A percentile compares a stretch with the other conserved stretches of the same genome.
Evolutionary conservation across 306 rosid species (phyloP).

Genomic region (Lablab purpureus): DNA sequence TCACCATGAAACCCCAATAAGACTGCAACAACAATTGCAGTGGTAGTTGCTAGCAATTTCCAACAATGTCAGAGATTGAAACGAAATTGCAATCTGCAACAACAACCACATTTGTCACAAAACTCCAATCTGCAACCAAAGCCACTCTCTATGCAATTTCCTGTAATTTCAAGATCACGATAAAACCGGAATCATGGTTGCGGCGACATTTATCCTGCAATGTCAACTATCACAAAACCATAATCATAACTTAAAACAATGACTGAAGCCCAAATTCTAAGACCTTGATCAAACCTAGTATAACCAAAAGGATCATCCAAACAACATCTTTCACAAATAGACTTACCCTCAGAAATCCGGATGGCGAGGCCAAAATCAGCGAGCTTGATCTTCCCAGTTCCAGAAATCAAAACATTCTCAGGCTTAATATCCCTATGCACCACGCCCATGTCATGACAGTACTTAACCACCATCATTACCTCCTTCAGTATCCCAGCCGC

Average conservation of each 20-base stretch:
- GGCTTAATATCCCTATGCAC: slow-evolving; percentile 88
- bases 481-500: slow-evolving; percentile 77
- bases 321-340: background rate
- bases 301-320: background rate
- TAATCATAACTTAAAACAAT: background rate
- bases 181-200: background rate
- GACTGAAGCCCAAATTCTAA: background rate
- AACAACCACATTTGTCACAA: background rate
- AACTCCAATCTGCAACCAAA: background rate
- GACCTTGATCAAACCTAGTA: background rate
- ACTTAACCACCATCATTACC: slow-evolving; percentile 76
- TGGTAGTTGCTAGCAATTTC: too few species aligned
- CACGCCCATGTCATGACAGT: slow-evolving; percentile 91
- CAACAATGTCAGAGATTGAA: too few species aligned
- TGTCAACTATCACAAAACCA: background rate
- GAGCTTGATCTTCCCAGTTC: slow-evolving; percentile 69
- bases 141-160: background rate
- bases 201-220: background rate
- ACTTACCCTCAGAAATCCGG: slow-evolving; percentile 69
- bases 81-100: too few species aligned
- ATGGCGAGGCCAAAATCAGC: slow-evolving; percentile 88
- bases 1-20: background rate
- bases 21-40: background rate
- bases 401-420: slow-evolving; percentile 72
- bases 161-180: background rate